A percentile compares a stretch with the other conserved stretches of the same genome.
phyloP scores from a whole-genome alignment of 2,329 filamentous ascomycete species.

The Neopestalotiopsis rosae region DNA sequence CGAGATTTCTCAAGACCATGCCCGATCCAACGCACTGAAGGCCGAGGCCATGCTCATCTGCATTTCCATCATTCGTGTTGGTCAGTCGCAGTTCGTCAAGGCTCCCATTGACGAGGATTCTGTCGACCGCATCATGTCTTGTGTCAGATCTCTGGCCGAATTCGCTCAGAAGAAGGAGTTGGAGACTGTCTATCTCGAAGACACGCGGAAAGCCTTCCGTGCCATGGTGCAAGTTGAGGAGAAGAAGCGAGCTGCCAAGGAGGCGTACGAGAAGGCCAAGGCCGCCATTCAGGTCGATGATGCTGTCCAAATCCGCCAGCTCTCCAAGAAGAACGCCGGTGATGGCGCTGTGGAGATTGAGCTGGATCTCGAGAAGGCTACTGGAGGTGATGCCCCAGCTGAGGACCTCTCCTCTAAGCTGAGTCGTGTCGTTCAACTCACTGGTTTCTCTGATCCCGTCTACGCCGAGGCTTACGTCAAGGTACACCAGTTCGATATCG shows the following conservation, averaged over 20 bases:
- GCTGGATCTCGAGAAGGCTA: constrained; percentile 90
- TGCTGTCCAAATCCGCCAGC: constrained; percentile 88
- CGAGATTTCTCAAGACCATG: constrained; percentile 84
- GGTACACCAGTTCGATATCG: constrained; percentile 98
- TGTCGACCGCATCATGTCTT: constrained; percentile 98
- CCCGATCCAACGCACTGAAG: constrained; percentile 89
- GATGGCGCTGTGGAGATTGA: constrained; percentile 88
- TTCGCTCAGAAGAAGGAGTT: constrained; percentile 89
- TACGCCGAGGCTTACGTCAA: constrained; percentile 99
- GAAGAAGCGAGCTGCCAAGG: constrained; percentile 95
- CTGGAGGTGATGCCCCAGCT: constrained; percentile 81
- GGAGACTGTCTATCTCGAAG: constrained; percentile 89
- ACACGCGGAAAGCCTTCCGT: constrained; percentile 93
- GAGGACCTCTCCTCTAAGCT: constrained; percentile 94
- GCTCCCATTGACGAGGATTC: constrained; percentile 97
- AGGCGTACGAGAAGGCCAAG: constrained; percentile 91
- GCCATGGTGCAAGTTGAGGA: constrained; percentile 98
- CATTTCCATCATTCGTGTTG: constrained; percentile 97
- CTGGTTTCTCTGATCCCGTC: constrained; percentile 96
- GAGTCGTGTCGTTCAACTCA: constrained; percentile 94
- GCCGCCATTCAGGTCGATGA: constrained; percentile 95
- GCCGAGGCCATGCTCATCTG: constrained; percentile 99
- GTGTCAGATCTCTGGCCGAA: constrained; percentile 88
- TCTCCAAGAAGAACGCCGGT: constrained; percentile 86
- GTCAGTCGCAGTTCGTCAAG: constrained; percentile 98